These are phyloP conservation scores for Penicillium waksmanii DNA, from an alignment of 495 filamentous ascomycete genomes.

Conservation along the genomic window DNA sequence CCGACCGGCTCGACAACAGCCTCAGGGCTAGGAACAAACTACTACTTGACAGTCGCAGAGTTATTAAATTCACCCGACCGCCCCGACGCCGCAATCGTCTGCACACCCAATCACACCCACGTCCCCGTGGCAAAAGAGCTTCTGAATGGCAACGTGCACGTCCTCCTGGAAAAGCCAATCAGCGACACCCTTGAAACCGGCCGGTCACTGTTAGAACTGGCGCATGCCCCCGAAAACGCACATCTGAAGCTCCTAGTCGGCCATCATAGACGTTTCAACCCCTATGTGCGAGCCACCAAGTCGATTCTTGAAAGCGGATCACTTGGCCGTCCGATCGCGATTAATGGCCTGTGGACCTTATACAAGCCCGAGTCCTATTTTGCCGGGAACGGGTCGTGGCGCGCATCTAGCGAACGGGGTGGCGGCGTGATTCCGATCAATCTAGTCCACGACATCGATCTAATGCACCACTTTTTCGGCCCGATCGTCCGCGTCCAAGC, in stretches of 20 bases:
- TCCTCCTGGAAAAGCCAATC: conserved; percentile 63
- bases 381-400: conserved; percentile 51
- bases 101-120: conserved; percentile 63
- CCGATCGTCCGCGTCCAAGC: conserved; percentile 55
- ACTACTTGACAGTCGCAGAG: conserved; percentile 40
- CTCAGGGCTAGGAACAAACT: conserved; percentile 30
- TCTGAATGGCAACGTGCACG: conserved; percentile 51
- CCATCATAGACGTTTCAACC: conserved; percentile 65
- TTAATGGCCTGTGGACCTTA: conserved; percentile 59
- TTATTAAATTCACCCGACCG: conserved; percentile 42
- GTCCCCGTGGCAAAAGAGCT: conserved; percentile 55
- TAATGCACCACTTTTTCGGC: conserved; percentile 61
- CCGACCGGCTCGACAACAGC: conserved; percentile 35
- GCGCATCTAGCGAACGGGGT: conserved; percentile 35
- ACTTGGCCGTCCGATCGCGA: conserved; percentile 53
- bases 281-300: conserved; percentile 56
- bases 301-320: conserved; percentile 39
- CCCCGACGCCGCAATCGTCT: conserved; percentile 61
- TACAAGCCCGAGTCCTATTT: conserved; percentile 59
- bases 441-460: conserved; percentile 63
- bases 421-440: conserved; percentile 61
- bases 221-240: conserved; percentile 22
- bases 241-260: conserved; percentile 57
- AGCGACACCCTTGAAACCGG: conserved; percentile 49
- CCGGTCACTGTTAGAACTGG: conserved; percentile 32